phyloP scores from a whole-genome alignment of 805 yeast genomes.

The Sungouiella thailandica region DNA sequence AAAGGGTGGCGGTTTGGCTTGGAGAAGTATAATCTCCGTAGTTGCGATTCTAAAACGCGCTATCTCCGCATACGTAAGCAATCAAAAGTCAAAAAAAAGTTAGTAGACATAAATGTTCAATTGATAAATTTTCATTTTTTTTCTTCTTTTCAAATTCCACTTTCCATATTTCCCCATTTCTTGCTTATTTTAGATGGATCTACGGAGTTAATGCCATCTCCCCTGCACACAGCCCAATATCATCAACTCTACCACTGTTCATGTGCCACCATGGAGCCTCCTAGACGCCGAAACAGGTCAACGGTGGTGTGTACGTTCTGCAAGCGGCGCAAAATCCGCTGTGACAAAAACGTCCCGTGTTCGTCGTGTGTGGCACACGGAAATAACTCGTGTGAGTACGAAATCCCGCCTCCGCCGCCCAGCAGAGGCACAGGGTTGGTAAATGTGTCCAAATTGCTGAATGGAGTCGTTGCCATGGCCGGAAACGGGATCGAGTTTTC shows the following conservation, averaged over 20 bases:
- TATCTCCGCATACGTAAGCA: too few relatives aligned
- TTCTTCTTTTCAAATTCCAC: too few relatives aligned
- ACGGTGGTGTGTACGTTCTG: slow-evolving; percentile 19
- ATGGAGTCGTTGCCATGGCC: background rate
- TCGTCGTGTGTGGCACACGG: slow-evolving; percentile 28
- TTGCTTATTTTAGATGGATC: too few relatives aligned
- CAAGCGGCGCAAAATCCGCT: slow-evolving; percentile 19
- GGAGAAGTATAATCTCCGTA: too few relatives aligned
- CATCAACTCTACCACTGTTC: background rate
- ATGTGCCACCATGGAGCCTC: background rate
- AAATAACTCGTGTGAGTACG: slow-evolving; percentile 26
- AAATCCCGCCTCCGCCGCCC: background rate
- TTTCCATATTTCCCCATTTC: too few relatives aligned
- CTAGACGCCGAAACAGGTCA: slow-evolving; percentile 5
- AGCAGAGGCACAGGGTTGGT: background rate
- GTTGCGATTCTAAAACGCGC: too few relatives aligned
- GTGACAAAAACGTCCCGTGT: slow-evolving; percentile 21
- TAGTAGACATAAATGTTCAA: too few relatives aligned
- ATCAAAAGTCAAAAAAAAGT: too few relatives aligned
- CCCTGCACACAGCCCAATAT: background rate
- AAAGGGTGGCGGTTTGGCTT: too few relatives aligned
- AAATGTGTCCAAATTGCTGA: background rate
- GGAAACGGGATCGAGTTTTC: too few relatives aligned
- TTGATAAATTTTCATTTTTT: too few relatives aligned
- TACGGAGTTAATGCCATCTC: too few relatives aligned